Conservation (phyloP, 257 asterid genomes). For the Petunia secreta region DNA sequence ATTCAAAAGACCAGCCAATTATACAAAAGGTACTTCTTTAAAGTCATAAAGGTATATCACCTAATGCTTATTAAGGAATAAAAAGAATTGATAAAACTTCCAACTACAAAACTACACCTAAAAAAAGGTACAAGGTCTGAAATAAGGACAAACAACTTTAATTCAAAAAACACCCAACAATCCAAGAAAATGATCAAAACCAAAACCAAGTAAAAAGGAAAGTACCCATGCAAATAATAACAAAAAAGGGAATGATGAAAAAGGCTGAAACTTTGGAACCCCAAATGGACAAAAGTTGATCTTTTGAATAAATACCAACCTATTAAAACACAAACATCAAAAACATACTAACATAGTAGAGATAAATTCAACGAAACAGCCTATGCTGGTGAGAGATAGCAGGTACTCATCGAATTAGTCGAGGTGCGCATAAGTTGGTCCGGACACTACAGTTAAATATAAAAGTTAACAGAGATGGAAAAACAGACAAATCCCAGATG, state of each 20-base stretch:
- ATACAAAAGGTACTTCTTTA: slow-evolving; percentile 20
- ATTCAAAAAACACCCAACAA: slow-evolving; percentile 11
- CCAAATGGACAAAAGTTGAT: slow-evolving; percentile 37
- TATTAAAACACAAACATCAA: slow-evolving; percentile 16
- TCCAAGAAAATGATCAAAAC: slow-evolving; percentile 13
- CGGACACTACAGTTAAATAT: background rate
- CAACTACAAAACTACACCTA: slow-evolving; percentile 16
- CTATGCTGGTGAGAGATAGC: too few species aligned
- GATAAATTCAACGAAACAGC: too few species aligned
- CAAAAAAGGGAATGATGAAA: background rate
- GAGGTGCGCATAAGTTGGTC: too few species aligned
- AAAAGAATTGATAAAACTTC: background rate
- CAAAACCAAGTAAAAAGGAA: slow-evolving; percentile 4
- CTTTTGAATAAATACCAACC: slow-evolving; percentile 31
- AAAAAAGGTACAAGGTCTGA: slow-evolving; percentile 30
- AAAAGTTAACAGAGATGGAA: slow-evolving; percentile 24
- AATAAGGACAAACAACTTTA: slow-evolving; percentile 22
- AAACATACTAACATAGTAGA: slow-evolving; percentile 24
- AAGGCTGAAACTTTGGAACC: slow-evolving; percentile 7
- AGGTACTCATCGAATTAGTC: too few species aligned
- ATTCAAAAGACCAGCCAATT: slow-evolving; percentile 8
- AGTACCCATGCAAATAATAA: slow-evolving; percentile 10
- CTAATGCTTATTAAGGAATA: background rate
- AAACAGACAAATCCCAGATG: slow-evolving; percentile 40
- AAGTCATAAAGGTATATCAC: slow-evolving; percentile 26